These are phyloP conservation scores for Thelonectria blattea DNA, from an alignment of 2,329 filamentous ascomycete species.

Conservation along the genomic window DNA sequence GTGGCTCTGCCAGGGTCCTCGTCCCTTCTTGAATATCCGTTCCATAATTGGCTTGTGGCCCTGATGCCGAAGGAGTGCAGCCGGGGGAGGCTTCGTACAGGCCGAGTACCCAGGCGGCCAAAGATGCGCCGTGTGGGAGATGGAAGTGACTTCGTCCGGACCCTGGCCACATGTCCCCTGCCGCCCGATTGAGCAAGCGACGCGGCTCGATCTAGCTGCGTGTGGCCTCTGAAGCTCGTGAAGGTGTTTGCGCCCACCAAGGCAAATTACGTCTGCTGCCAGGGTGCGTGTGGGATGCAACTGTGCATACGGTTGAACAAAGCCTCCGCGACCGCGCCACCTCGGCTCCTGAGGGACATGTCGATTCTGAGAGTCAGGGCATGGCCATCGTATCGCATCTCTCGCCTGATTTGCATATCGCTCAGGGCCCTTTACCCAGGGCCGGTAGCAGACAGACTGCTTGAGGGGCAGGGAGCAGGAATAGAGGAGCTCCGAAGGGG, in stretches of 20 bases:
- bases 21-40: constrained; percentile 21
- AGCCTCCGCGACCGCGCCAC: constrained; percentile 36
- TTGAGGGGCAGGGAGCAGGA: constrained; percentile 17
- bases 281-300: constrained; percentile 30
- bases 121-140: constrained; percentile 16
- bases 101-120: constrained; percentile 24
- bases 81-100: constrained; percentile 28
- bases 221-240: constrained; percentile 25
- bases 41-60: constrained; percentile 24
- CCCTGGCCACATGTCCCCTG: constrained; percentile 18
- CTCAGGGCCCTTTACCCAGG: background rate
- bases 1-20: constrained; percentile 26
- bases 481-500: constrained; percentile 26
- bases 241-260: constrained; percentile 19
- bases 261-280: constrained; percentile 28
- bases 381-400: constrained; percentile 32
- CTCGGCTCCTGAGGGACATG: constrained; percentile 37
- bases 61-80: constrained; percentile 24
- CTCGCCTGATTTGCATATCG: constrained; percentile 21
- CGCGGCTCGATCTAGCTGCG: constrained; percentile 31
- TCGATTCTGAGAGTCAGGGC: constrained; percentile 22
- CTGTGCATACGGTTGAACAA: constrained; percentile 36
- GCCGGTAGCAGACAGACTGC: constrained; percentile 9
- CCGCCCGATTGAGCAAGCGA: constrained; percentile 28
- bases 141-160: constrained; percentile 26